Evolutionary conservation across 352 stramenopile species (phyloP), one percentile per base, ranked within the genome.

Genomic region (Phytophthora europaea): DNA sequence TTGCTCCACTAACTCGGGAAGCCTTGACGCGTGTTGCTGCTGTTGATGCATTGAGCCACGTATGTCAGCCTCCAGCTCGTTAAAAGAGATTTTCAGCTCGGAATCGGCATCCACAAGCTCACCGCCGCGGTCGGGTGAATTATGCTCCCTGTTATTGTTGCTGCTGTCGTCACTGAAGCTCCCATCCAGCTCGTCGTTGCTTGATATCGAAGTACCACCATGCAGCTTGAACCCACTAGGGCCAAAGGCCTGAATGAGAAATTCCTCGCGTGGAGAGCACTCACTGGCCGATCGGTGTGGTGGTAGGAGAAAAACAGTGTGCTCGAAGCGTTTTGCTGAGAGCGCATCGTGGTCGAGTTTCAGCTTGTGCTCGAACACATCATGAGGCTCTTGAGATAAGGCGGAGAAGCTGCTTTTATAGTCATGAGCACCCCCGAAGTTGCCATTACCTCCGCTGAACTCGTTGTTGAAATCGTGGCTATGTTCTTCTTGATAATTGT

Each of bases 161-260:
- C 63, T 76, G 33, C 74, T 60, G 20, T 63, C 57, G 28, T 78
- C 72, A 61, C 71, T 77, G 45, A 72, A 67, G 36, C 71, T 75
- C 18, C 76, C 67, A 20, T 79, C 70, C 23, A 76, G n/a, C 6
- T 82, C 75, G 34, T 72, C 63, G 50, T 72, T 73, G 26, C 62
- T 79, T 51, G 75, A 67, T 33, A 72, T 61, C n/a, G 68, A 72
- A 16, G 62, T 58, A 33, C 57, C 18, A 10, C 43, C 57, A 50
- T 83, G 71, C 16, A 94, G 59, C 61, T 85, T 88, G 60, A 94
- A 85, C 2, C 81, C 75, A 34, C 74, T 74, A 4, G 86, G 84
- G 9, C 87, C 82, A 59, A 94, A 94, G 6, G 87, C 87, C 4
- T 87, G 87, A n/a, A 94, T 77, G 34, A 94, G 79, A 57, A 83